A percentile compares a stretch with the other conserved stretches of the same genome.
These are phyloP conservation scores for Rhizopogon vesiculosus DNA, from an alignment of 768 basidiomycete genomes.

Conservation along the genomic window DNA sequence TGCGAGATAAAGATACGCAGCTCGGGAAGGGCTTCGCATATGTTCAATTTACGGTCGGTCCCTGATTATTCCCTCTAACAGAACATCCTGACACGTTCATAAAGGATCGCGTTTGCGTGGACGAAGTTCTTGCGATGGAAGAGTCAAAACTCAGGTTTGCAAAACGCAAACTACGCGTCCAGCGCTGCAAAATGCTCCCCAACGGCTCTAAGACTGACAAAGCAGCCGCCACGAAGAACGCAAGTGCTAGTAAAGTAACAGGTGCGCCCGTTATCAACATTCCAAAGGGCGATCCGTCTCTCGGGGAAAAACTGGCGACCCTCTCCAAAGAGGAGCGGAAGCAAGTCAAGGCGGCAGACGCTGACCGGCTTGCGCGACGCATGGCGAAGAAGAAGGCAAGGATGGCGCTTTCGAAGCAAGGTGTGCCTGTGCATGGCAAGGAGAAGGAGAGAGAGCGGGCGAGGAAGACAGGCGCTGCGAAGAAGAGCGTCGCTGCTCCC, in stretches of 20 bases:
- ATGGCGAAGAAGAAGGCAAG: constrained; percentile 87
- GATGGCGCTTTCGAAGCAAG: constrained; percentile 41
- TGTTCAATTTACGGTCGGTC: constrained; percentile 70
- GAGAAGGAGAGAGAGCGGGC: constrained; percentile 38
- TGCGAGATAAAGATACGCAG: constrained; percentile 87
- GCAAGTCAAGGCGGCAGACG: constrained; percentile 70
- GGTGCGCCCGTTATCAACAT: constrained; percentile 8
- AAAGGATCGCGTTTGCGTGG: constrained; percentile 88
- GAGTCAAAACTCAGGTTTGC: constrained; percentile 80
- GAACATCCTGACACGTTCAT: background rate
- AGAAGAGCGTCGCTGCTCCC: constrained; percentile 13
- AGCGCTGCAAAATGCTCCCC: constrained; percentile 79
- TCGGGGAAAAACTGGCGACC: constrained; percentile 74
- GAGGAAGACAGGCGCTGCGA: constrained; percentile 32
- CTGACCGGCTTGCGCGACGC: constrained; percentile 76
- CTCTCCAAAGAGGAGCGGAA: constrained; percentile 87
- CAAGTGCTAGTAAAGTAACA: background rate
- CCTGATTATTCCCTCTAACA: background rate
- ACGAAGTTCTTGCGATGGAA: constrained; percentile 85
- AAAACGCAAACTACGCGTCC: constrained; percentile 87
- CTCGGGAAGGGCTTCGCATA: constrained; percentile 96
- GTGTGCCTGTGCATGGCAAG: constrained; percentile 33
- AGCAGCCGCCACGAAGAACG: constrained; percentile 13
- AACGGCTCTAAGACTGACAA: constrained; percentile 23
- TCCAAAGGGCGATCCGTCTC: constrained; percentile 77